Evolutionary conservation across 1,284 basidiomycete species (phyloP).

Genomic region (Tilletia setariae): DNA sequence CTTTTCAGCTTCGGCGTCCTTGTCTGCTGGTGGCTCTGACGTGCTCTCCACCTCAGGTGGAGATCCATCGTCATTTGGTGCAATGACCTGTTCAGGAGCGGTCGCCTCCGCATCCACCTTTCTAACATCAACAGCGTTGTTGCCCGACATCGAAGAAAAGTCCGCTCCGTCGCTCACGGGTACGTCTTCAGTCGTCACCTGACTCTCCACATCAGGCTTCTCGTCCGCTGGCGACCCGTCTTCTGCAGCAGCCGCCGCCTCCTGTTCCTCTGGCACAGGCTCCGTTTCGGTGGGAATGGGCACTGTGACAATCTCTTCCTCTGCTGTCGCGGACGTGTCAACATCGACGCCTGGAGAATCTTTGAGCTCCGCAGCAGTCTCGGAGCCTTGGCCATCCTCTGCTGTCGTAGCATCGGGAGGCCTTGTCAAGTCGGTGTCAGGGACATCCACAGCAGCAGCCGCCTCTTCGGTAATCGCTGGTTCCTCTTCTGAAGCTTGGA

Average conservation of each 20-base stretch:
- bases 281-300: not conserved
- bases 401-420: not conserved
- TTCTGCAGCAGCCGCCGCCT: not conserved
- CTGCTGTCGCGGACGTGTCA: not conserved
- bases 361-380: not conserved
- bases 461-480: not conserved
- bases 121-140: not conserved
- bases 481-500: not conserved
- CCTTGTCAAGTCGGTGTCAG: too few species aligned
- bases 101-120: not conserved
- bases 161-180: not conserved
- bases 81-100: not conserved
- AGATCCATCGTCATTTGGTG: not conserved
- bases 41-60: not conserved
- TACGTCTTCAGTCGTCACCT: not conserved
- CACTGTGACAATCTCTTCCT: not conserved
- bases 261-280: not conserved
- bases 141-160: not conserved
- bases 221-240: not conserved
- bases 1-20: too few species aligned
- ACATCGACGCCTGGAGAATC: not conserved
- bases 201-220: not conserved
- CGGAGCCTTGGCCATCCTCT: not conserved
- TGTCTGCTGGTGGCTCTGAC: not conserved
- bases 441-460: not conserved